Evolutionary conservation across 345 rosid genomes (phyloP).

Genomic region (Populus euphratica): DNA sequence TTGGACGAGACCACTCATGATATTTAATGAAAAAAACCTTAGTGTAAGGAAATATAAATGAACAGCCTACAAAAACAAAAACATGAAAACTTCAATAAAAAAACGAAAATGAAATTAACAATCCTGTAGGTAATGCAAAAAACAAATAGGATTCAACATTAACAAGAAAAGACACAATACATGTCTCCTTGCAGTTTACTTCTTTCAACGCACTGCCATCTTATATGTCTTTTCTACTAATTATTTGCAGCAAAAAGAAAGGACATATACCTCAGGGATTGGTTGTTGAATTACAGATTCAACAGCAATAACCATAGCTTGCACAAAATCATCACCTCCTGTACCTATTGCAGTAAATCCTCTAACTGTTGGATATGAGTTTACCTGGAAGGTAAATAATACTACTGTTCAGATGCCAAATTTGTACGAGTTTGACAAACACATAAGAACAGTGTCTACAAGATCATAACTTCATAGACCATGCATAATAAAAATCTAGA

Average conservation of each 20-base stretch:
- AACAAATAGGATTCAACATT: slow-evolving; percentile 5
- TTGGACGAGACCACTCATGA: not conserved
- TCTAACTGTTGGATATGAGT: slow-evolving; percentile 88
- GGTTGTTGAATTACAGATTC: slow-evolving; percentile 87
- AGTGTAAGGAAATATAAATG: not conserved
- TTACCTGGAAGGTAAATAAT: slow-evolving; percentile 52
- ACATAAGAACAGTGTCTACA: not conserved
- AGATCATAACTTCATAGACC: not conserved
- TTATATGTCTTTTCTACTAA: not conserved
- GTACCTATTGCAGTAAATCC: slow-evolving; percentile 96
- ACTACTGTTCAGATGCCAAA: not conserved
- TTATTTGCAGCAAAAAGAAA: slow-evolving; percentile 5
- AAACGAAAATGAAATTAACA: not conserved
- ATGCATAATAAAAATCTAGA: not conserved
- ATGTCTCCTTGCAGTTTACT: not conserved
- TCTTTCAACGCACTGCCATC: not conserved
- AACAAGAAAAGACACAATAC: not conserved
- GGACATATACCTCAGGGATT: slow-evolving; percentile 65
- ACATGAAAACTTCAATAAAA: not conserved
- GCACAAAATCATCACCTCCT: slow-evolving; percentile 97
- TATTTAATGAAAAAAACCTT: not conserved
- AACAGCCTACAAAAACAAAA: not conserved
- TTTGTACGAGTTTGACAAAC: not conserved
- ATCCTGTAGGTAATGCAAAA: not conserved
- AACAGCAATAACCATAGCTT: slow-evolving; percentile 92